Evolutionary conservation across 169 alveolate genomes (phyloP), one percentile per base, ranked within the genome.

Genomic region (Eimeria brunetti): DNA sequence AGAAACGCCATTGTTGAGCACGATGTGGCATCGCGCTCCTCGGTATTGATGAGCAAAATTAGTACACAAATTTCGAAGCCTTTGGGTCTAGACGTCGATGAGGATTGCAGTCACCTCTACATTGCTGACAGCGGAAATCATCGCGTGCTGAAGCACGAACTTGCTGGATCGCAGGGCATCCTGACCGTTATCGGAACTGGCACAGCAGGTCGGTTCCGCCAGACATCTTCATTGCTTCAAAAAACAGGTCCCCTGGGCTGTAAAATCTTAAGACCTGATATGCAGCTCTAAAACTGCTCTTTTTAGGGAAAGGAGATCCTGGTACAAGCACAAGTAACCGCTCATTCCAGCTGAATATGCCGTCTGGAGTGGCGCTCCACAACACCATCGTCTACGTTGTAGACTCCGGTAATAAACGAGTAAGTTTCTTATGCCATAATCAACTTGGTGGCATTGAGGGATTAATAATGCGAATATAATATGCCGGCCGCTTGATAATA

Each of bases 111-210:
- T 27, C 41, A 20, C 44, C 67, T 86, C 30, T 86, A 86, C 53
- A 64, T 86, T 38, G 93, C 93, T 30, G 93, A 86, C 83, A 86
- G 93, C 44, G 93, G 83, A n/a, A 86, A 64, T 38, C 93, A 86
- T 38, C 80, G 93, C 22, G 93, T 86, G 38, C 53, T 86, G 53
- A 60, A 64, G 51, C 64, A 86, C 75, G 20, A 49, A 8, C 46
- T 86, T 33, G 93, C 36, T 38, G 93, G 36, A 36, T 27, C 76
- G 12, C 62, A 41, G 14, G 30, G n/a, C 62, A 27, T 30, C 46
- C n/a, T 51, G 2, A 60, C 78, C 67, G 36, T 86, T 24, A 38
- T 86, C 27, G 93, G 93, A 41, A 86, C 93, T 41, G 93, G 93
- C 81, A 60, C 93, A 0, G 83, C 93, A 86, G 93, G 93, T 86